Evolutionary conservation across 352 stramenopile species (phyloP), one percentile per base, ranked within the genome.

Genomic region (Pythium diclinum): DNA sequence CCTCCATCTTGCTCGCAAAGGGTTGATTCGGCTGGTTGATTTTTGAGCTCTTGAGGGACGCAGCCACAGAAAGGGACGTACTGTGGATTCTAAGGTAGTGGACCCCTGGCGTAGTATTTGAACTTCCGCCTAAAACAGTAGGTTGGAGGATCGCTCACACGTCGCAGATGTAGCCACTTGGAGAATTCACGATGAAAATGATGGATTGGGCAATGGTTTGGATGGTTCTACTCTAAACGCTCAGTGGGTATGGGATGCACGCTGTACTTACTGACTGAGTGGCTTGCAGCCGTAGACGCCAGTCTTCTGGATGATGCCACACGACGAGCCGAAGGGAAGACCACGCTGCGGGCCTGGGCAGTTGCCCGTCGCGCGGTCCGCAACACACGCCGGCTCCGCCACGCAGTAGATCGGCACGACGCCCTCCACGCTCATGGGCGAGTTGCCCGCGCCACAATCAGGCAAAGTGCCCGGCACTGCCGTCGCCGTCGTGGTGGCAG

Each of bases 261-360:
- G 8, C 6, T 17, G 11, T 10, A 51, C 44, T 51, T 19, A 51
- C 3, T 19, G 44, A 25, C 17, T 25, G 44, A 56, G 19, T 9
- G 65, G 74, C 65, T 73, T 77, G 67, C 76, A 87, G 10, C 76
- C 78, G 61, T 78, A 87, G 21, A 71, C 72, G 13, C 73, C 69
- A 11, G 76, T 83, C 23, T 70, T 59, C 9, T 5, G 32, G 30
- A 84, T 66, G 23, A 73, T 28, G 25, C 67, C 69, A 48, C 78
- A 87, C 59, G 71, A 78, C 9, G 78, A 81, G 16, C 75, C 78
- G 42, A 72, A 76, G 32, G 52, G 52, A 34, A 87, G 68, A 16
- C 72, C 72, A 6, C 49, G 21, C 65, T 87, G 78, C 3, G 72
- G 64, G 30, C 28, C 61, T 3, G 76, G 78, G 11, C 74, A 87